Evolutionary conservation across 1,284 basidiomycete genomes (phyloP).

Genomic region (Moniliella sp.): DNA sequence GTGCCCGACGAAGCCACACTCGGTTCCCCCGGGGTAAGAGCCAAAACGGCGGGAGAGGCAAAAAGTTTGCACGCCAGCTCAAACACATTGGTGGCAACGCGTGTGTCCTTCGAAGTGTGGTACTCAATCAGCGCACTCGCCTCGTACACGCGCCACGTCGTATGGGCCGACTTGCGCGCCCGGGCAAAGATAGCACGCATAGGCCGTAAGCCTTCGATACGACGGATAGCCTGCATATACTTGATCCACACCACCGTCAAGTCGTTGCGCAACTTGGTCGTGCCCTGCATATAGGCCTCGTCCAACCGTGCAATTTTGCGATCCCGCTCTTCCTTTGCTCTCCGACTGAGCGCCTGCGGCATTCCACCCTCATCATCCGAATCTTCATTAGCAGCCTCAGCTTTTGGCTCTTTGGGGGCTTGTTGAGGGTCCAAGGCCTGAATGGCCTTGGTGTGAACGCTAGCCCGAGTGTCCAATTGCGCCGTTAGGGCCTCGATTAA

Average conservation of each 20-base stretch:
- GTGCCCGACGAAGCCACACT: no score
- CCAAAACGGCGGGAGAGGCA: constrained; percentile 49
- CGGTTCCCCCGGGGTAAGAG: constrained; percentile 1
- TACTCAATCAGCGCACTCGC: constrained; percentile 78
- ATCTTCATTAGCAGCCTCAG: no score
- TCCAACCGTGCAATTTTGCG: constrained; percentile 27
- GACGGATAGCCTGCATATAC: constrained; percentile 73
- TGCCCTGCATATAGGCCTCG: constrained; percentile 30
- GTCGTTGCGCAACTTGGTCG: constrained; percentile 38
- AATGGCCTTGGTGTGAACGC: no score
- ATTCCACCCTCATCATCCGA: constrained; percentile 40
- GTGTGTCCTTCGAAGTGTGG: constrained; percentile 65
- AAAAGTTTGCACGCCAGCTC: constrained; percentile 77
- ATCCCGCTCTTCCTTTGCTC: constrained; percentile 37
- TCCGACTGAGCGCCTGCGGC: constrained; percentile 35
- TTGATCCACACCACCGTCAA: constrained; percentile 46
- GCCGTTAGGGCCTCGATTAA: constrained; percentile 31
- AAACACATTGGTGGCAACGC: constrained; percentile 72
- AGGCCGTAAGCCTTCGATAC: constrained; percentile 62
- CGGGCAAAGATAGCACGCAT: constrained; percentile 59
- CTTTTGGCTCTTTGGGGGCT: constrained; percentile 1
- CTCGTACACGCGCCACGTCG: constrained; percentile 81
- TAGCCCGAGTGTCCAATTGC: constrained; percentile 6
- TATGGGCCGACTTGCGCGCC: constrained; percentile 62
- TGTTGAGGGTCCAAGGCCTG: constrained; percentile 2